Evolutionary conservation across 768 basidiomycete genomes (phyloP), one percentile per base, ranked within the genome.

Genomic region (Tylopilus vinaceipallidus): DNA sequence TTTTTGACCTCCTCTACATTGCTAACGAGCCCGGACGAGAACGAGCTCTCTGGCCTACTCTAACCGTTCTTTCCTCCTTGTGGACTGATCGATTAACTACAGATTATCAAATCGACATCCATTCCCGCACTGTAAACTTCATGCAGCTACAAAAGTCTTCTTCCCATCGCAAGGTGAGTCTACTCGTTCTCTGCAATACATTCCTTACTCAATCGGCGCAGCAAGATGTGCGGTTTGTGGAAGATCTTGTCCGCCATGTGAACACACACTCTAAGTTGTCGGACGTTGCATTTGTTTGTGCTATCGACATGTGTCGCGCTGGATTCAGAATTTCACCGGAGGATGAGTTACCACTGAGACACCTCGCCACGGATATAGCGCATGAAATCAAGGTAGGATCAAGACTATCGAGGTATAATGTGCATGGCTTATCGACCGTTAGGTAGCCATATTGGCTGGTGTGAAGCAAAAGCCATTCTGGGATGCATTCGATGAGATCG

Each of bases 1-100:
- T 95, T 3, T 95, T 92, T 60, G 94, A 97, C 66, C 66, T 87
- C 16, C 69, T 95, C 3, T 84, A 81, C 58, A 75, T 69, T 30
- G 69, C 78, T 14, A 75, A 71, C 14, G 69, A 69, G 64, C 45
- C 69, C 45, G 61, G 71, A 58, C 62, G 75, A 70, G 65, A 79
- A 68, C 53, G 81, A 68, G 75, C 79, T 35, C 68, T 90, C 37
- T 94, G 91, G 88, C 93, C 94, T 0, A 82, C 86, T 0, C 75
- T 95, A 53, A 81, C 86, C 1, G 79, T 86, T 29, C 74, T 95
- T 11, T 74, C 88, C 30, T 82, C 84, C 46, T 76, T 86, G 42
- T 87, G 85, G 38, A 82, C 88, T 0, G 94, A 95, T 44, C 77
- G 86, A 16, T 69, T 92, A 41, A 69, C 76, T 35, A 67, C 75